Conservation (phyloP, 2,329 filamentous ascomycete genomes). For the Xylaria sp. region DNA sequence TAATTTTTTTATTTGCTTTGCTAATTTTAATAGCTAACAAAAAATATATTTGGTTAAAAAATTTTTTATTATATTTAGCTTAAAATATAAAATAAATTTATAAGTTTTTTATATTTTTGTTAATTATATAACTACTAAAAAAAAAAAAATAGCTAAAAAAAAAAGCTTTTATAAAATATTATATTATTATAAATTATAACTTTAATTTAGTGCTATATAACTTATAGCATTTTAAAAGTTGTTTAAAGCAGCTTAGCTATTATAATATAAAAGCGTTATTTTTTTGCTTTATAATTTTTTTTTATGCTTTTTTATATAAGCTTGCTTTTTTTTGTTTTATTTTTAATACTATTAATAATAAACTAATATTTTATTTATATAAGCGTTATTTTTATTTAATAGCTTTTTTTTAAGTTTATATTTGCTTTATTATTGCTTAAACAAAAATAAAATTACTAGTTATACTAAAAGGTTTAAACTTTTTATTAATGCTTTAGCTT, state of each 20-base stretch:
- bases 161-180: too few relatives aligned
- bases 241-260: not conserved
- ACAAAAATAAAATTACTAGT: not conserved
- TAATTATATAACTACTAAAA: not conserved
- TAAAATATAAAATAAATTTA: not conserved
- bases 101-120: not conserved
- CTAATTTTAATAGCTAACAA: not conserved
- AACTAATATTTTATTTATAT: too few relatives aligned
- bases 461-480: not conserved
- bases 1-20: not conserved
- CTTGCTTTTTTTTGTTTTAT: too few relatives aligned
- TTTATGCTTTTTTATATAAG: too few relatives aligned
- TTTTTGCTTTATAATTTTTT: too few relatives aligned
- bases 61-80: not conserved
- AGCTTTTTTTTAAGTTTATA: too few relatives aligned
- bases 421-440: not conserved
- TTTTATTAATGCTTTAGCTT: not conserved
- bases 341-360: too few relatives aligned
- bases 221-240: not conserved
- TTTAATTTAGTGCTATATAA: not conserved
- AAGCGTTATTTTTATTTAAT: too few relatives aligned
- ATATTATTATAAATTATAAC: too few relatives aligned
- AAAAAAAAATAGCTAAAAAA: not conserved
- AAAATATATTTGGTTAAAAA: too few relatives aligned
- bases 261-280: too few relatives aligned